Percentiles rank a stretch among this genome's conserved stretches.
Evolutionary conservation across 805 yeast species (phyloP).

Genomic region (Lachancea lanzarotensis): DNA sequence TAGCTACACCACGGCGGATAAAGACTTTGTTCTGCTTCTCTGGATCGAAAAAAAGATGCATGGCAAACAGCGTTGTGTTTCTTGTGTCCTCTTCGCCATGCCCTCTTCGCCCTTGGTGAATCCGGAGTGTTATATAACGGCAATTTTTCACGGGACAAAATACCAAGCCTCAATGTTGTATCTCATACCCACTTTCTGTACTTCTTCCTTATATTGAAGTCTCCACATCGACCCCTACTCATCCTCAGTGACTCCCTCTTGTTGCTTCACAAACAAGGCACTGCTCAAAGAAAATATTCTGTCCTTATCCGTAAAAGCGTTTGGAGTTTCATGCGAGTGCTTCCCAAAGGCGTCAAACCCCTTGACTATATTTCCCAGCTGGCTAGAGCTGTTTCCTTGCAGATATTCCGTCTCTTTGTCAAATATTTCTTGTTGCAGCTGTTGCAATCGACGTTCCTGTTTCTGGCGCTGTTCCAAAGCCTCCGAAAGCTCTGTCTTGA

Average conservation of each 20-base stretch:
- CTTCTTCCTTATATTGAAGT: not conserved
- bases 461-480: conserved; percentile 54
- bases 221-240: not conserved
- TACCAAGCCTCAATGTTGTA: not conserved
- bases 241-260: conserved; percentile 18
- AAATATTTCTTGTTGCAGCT: conserved; percentile 71
- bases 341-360: conserved; percentile 83
- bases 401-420: conserved; percentile 73
- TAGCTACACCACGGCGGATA: too few species aligned
- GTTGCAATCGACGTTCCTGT: conserved; percentile 56
- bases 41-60: too few species aligned
- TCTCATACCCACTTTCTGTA: not conserved
- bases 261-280: conserved; percentile 57
- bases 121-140: not conserved
- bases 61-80: too few species aligned
- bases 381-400: conserved; percentile 30
- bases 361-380: conserved; percentile 65
- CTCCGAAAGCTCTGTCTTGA: conserved; percentile 60
- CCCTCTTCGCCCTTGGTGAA: too few species aligned
- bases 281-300: conserved; percentile 75
- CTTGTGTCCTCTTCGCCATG: too few species aligned
- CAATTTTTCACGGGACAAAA: not conserved
- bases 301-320: conserved; percentile 60
- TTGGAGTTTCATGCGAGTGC: conserved; percentile 23
- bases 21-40: too few species aligned